Evolutionary conservation across 345 rosid genomes (phyloP), one percentile per base, ranked within the genome.

Genomic region (Acer campestre): DNA sequence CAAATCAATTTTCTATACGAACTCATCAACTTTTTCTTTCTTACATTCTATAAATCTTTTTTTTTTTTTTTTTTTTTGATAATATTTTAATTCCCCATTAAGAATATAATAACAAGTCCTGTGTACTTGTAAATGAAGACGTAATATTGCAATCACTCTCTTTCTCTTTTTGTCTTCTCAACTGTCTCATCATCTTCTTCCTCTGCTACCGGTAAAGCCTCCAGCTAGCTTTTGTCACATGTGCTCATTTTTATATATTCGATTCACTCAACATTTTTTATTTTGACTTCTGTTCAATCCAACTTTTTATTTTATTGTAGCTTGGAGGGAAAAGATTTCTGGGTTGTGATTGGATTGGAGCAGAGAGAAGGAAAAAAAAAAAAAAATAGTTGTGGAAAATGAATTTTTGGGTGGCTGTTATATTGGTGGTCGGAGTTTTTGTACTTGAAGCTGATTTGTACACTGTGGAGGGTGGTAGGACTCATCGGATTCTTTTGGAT

Each of bases 401-500:
- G 59, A 83, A 59, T 10, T 44, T 64, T 58, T 76, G 71, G 61
- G 67, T 35, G 23, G 76, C 74, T 55, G 7, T 81, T 9, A 12
- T 86, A 40, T 55, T 84, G 75, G 51, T 83, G 18, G 13, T 77
- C 35, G 78, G 68, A 75, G 55, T 78, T 71, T 35, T 70, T 20
- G 53, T 82, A 61, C 25, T 68, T 25, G 83, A 79, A 72, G 71
- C 20, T 38, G 46, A 35, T 44, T 67, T 80, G 61, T 48, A 38
- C 73, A 35, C 59, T 44, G 86, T 75, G 61, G 80, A 82, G 71
- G 82, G 84, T 42, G 46, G 46, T 42, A 3, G 79, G 27, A 7
- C 89, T 92, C 87, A 80, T 18, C 83, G 96, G 80, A 88, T 95
- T 75, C 89, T 95, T 64, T 31, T 93, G 74, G 99, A 95, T 62